phyloP scores from a whole-genome alignment of 2,329 filamentous ascomycete genomes.

The Neocatenulostroma microsporum region DNA sequence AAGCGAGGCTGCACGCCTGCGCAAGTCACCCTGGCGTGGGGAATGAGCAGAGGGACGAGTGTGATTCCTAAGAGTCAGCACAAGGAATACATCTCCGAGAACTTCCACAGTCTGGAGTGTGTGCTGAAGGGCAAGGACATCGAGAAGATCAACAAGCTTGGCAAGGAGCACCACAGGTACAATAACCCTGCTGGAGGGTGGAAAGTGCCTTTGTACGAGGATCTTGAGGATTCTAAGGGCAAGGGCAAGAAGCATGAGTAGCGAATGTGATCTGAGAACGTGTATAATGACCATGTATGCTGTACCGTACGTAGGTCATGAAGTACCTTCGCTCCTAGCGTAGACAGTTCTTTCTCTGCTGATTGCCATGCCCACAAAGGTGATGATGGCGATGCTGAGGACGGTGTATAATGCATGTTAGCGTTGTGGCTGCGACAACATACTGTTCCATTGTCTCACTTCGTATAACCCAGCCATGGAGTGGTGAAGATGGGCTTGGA shows the following conservation, averaged over 20 bases:
- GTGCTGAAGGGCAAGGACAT: conserved; percentile 35
- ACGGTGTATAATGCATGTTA: too few relatives aligned
- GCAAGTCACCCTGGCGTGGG: conserved; percentile 44
- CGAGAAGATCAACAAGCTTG: conserved; percentile 23
- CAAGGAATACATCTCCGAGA: conserved; percentile 38
- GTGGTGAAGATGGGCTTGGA: too few relatives aligned
- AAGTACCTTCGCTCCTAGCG: too few relatives aligned
- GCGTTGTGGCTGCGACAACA: too few relatives aligned
- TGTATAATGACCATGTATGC: too few relatives aligned
- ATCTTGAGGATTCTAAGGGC: conserved; percentile 31
- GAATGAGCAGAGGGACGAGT: conserved; percentile 38
- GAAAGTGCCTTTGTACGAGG: conserved; percentile 36
- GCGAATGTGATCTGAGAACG: conserved; percentile 10
- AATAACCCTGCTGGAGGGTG: conserved; percentile 37
- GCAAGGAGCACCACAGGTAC: conserved; percentile 32
- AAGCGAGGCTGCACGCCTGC: conserved; percentile 37
- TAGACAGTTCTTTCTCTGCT: too few relatives aligned
- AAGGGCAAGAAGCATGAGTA: conserved; percentile 17
- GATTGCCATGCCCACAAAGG: too few relatives aligned
- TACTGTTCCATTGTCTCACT: too few relatives aligned
- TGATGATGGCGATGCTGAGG: too few relatives aligned
- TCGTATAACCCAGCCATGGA: too few relatives aligned
- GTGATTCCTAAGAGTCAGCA: conserved; percentile 48
- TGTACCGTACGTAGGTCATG: too few relatives aligned
- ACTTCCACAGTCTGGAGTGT: conserved; percentile 33